Conservation (phyloP, 768 basidiomycete species). For the Rhizopogon roseolus region DNA sequence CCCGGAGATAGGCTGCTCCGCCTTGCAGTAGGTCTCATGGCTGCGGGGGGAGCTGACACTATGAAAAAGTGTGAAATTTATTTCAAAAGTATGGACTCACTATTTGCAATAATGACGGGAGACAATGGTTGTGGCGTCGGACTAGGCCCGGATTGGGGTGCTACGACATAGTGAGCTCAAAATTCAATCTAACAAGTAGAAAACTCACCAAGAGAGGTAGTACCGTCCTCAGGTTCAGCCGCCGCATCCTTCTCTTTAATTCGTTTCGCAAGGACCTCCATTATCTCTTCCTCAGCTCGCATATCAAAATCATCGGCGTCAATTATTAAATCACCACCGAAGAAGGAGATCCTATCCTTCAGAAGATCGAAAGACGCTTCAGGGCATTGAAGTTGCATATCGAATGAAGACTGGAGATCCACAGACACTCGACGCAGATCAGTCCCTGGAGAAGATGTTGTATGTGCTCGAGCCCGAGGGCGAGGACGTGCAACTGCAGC, state of each 20-base stretch:
- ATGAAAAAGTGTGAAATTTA: neutral
- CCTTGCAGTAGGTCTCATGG: neutral
- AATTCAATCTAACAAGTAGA: neutral
- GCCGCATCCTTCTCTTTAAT: slow-evolving; percentile 8
- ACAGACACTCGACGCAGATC: slow-evolving; percentile 26
- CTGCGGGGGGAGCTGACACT: neutral
- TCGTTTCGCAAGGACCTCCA: slow-evolving; percentile 12
- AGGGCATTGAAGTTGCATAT: slow-evolving; percentile 26
- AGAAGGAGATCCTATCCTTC: slow-evolving; percentile 32
- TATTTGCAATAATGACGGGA: neutral
- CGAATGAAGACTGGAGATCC: slow-evolving; percentile 30
- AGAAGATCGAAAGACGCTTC: slow-evolving; percentile 31
- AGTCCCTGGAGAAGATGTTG: neutral
- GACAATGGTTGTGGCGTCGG: neutral
- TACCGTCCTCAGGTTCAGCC: neutral
- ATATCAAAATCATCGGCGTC: slow-evolving; percentile 22
- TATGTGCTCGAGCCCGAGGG: slow-evolving; percentile 7
- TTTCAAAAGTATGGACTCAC: neutral
- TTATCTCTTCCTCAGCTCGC: slow-evolving; percentile 16
- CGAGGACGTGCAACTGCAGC: slow-evolving; percentile 9
- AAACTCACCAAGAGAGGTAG: neutral
- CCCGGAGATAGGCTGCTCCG: neutral
- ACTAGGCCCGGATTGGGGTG: neutral
- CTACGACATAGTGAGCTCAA: neutral
- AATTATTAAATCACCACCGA: slow-evolving; percentile 22